A percentile compares a stretch with the other conserved stretches of the same genome.
These are phyloP conservation scores for Stephania cephalantha DNA, from an alignment of 164 flowering plant genomes.

Conservation along the genomic window DNA sequence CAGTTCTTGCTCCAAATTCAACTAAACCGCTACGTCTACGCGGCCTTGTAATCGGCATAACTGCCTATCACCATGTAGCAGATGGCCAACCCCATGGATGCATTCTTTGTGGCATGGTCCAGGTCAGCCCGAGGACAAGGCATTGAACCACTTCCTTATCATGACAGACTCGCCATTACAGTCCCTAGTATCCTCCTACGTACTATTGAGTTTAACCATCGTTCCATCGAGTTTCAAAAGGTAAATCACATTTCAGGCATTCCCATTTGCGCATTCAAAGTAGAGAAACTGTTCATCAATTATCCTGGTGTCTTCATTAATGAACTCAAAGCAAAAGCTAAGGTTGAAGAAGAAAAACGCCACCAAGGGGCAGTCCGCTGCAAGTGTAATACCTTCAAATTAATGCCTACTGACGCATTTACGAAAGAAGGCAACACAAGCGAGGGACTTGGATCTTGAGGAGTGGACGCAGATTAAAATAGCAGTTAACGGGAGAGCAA, in stretches of 20 bases:
- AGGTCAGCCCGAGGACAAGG: slow-evolving; percentile 8
- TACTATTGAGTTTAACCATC: slow-evolving; percentile 13
- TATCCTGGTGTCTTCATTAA: slow-evolving; percentile 11
- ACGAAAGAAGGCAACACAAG: slow-evolving; percentile 16
- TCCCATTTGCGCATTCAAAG: neutral
- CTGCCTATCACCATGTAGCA: slow-evolving; percentile 17
- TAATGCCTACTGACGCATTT: slow-evolving; percentile 16
- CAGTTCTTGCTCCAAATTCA: slow-evolving; percentile 13
- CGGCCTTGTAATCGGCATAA: slow-evolving; percentile 17
- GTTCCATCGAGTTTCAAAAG: slow-evolving; percentile 14
- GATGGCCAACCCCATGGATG: slow-evolving; percentile 26
- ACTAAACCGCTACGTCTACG: slow-evolving; percentile 19
- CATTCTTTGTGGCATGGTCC: slow-evolving; percentile 22
- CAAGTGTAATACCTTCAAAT: slow-evolving; percentile 12
- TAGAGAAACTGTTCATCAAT: slow-evolving; percentile 12
- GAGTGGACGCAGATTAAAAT: slow-evolving; percentile 15
- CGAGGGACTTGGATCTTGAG: slow-evolving; percentile 11
- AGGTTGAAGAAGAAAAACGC: slow-evolving; percentile 5
- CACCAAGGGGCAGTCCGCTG: neutral
- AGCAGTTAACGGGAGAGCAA: slow-evolving; percentile 20
- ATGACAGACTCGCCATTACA: slow-evolving; percentile 6
- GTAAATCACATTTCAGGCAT: neutral
- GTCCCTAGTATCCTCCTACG: slow-evolving; percentile 19
- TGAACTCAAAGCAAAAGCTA: slow-evolving; percentile 11
- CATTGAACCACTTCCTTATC: slow-evolving; percentile 10